Evolutionary conservation across 2,329 filamentous ascomycete genomes (phyloP).

Genomic region (Ophiostoma fasciatum): DNA sequence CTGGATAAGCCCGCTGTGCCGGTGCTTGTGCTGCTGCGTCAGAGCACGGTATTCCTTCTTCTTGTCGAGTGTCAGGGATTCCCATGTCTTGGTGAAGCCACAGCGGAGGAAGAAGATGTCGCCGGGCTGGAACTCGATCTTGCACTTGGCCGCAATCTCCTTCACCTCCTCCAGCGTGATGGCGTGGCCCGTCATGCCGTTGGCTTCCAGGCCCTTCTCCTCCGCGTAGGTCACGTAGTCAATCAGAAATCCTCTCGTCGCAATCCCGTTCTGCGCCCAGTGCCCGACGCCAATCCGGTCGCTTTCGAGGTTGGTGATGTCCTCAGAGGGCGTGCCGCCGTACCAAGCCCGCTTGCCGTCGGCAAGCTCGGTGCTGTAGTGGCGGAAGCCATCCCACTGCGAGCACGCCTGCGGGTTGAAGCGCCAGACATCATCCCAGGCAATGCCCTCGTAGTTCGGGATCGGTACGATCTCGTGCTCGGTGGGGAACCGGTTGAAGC

Average conservation of each 20-base stretch:
- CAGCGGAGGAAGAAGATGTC: constrained; percentile 43
- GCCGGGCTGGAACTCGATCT: constrained; percentile 28
- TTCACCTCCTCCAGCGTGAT: constrained; percentile 30
- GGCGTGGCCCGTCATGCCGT: constrained; percentile 23
- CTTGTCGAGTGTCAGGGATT: constrained; percentile 21
- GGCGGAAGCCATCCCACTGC: constrained; percentile 7
- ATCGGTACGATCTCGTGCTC: constrained; percentile 3
- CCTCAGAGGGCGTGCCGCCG: constrained; percentile 2
- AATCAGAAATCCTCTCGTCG: constrained; percentile 34
- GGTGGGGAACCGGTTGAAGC: constrained; percentile 2
- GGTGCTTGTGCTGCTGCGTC: background rate
- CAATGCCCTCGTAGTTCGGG: constrained; percentile 4
- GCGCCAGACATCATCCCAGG: constrained; percentile 22
- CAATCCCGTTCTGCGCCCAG: constrained; percentile 21
- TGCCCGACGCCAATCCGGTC: constrained; percentile 5
- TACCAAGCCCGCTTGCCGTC: constrained; percentile 1
- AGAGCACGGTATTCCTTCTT: constrained; percentile 19
- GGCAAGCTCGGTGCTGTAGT: constrained; percentile 1
- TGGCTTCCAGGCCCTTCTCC: constrained; percentile 20
- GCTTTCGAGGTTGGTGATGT: background rate
- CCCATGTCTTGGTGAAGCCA: constrained; percentile 33
- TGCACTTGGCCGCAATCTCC: constrained; percentile 27
- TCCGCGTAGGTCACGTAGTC: constrained; percentile 34
- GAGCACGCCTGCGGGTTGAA: constrained; percentile 7
- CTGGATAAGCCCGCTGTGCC: constrained; percentile 28